Evolutionary conservation across 1,284 basidiomycete genomes (phyloP).

Genomic region (Mycosarcoma mackinlayi): DNA sequence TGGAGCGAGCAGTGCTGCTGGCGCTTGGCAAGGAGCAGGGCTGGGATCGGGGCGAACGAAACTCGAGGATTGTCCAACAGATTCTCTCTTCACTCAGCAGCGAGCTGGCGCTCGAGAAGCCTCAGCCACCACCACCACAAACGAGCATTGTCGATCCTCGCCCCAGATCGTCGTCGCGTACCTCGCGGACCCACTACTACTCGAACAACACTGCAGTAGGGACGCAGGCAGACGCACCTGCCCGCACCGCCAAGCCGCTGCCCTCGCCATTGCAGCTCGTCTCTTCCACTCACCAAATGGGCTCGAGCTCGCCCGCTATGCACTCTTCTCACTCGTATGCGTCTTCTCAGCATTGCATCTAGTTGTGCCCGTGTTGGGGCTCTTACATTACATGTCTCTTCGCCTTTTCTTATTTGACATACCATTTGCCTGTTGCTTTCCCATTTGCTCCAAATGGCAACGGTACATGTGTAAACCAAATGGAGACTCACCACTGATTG

Average conservation of each 20-base stretch:
- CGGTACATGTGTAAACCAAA: too few species aligned
- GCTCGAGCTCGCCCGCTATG: neutral
- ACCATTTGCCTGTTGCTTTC: too few species aligned
- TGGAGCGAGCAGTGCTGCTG: slow-evolving; percentile 33
- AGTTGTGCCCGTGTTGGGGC: too few species aligned
- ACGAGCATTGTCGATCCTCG: neutral
- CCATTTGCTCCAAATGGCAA: too few species aligned
- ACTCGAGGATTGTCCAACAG: slow-evolving; percentile 29
- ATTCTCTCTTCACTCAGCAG: slow-evolving; percentile 25
- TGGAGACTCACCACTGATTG: too few species aligned
- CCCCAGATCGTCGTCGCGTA: neutral
- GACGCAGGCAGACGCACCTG: neutral
- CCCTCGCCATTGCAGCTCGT: slow-evolving; percentile 29
- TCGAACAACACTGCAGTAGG: neutral
- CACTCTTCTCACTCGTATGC: slow-evolving; percentile 6
- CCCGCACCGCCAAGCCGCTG: slow-evolving; percentile 7
- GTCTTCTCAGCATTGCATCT: slow-evolving; percentile 24
- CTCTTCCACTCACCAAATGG: slow-evolving; percentile 20
- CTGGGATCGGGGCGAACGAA: slow-evolving; percentile 13
- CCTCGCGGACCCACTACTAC: neutral
- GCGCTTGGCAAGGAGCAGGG: slow-evolving; percentile 25
- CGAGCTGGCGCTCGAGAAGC: slow-evolving; percentile 15
- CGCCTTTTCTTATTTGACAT: too few species aligned
- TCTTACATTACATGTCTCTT: too few species aligned
- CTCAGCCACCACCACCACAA: neutral